These are phyloP conservation scores for Kondoa subrosea DNA, from an alignment of 768 basidiomycete species.

Conservation along the genomic window DNA sequence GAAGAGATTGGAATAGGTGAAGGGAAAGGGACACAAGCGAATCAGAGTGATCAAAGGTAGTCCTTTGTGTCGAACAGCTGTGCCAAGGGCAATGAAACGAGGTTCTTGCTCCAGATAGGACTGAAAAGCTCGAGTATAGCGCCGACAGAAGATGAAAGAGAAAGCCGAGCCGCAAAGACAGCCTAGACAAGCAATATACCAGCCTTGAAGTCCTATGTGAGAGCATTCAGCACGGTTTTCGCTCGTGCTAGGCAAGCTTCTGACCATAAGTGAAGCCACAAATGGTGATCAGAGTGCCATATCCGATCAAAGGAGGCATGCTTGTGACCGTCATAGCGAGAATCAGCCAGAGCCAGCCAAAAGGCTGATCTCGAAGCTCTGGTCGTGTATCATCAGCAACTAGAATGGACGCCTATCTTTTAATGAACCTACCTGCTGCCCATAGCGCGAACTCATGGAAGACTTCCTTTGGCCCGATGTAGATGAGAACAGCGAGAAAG, in stretches of 20 bases:
- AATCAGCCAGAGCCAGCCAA: neutral
- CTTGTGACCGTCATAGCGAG: neutral
- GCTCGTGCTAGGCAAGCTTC: too few species aligned
- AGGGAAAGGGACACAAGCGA: constrained; percentile 61
- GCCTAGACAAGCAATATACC: neutral
- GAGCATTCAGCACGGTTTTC: too few species aligned
- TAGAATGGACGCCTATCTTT: neutral
- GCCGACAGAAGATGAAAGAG: neutral
- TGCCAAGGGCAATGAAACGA: neutral
- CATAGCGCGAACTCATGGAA: neutral
- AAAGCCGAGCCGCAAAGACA: neutral
- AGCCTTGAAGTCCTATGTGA: neutral
- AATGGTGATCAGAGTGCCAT: neutral
- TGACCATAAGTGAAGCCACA: neutral
- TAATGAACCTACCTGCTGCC: neutral
- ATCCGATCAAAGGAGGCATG: neutral
- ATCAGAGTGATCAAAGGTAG: neutral
- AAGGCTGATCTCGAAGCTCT: neutral
- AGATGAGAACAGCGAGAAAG: neutral
- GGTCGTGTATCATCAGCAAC: neutral
- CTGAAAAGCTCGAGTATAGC: neutral
- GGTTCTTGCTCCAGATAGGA: neutral
- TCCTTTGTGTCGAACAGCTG: neutral
- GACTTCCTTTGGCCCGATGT: neutral
- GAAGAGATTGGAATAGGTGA: constrained; percentile 68